Percentiles rank a stretch among this genome's conserved stretches.
Evolutionary conservation across 371 early-diverging fungal genomes (phyloP).

Genomic region (Fennellomyces sp.): DNA sequence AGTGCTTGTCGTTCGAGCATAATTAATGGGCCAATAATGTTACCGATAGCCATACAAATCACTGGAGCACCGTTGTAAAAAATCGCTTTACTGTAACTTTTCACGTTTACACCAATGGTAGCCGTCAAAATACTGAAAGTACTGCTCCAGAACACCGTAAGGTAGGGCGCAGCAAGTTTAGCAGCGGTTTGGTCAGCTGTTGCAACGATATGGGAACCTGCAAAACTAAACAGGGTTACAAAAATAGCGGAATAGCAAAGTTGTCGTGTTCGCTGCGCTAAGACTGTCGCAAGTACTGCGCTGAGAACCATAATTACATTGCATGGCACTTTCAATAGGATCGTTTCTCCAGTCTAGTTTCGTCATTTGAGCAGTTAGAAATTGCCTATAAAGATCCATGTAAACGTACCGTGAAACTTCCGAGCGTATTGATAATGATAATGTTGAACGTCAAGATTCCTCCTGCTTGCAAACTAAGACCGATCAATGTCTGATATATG

Average conservation of each 20-base stretch:
- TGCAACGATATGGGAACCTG: constrained; percentile 23
- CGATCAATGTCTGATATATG: constrained; percentile 15
- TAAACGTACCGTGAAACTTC: constrained; percentile 32
- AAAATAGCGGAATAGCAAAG: constrained; percentile 11
- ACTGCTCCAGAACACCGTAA: constrained; percentile 17
- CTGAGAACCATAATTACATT: constrained; percentile 19
- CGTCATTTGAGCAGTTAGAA: too few relatives aligned
- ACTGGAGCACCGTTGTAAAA: constrained; percentile 22
- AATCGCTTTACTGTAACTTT: constrained; percentile 32
- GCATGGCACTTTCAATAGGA: constrained; percentile 34
- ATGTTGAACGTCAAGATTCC: constrained; percentile 37
- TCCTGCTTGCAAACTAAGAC: constrained; percentile 30
- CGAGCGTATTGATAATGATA: constrained; percentile 29
- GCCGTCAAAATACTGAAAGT: constrained; percentile 18
- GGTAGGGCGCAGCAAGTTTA: constrained; percentile 23
- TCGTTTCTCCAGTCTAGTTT: constrained; percentile 19
- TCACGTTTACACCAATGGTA: constrained; percentile 22
- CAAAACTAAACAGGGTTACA: constrained; percentile 3
- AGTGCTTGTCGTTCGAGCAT: constrained; percentile 10
- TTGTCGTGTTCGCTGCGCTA: constrained; percentile 23
- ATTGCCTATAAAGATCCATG: too few relatives aligned
- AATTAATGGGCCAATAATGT: background rate
- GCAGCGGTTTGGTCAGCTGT: constrained; percentile 22
- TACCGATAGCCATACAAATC: constrained; percentile 19
- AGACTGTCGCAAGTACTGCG: constrained; percentile 9